Base-by-base conservation (phyloP, 352 stramenopile species). In the Discostella stelligera region DNA sequence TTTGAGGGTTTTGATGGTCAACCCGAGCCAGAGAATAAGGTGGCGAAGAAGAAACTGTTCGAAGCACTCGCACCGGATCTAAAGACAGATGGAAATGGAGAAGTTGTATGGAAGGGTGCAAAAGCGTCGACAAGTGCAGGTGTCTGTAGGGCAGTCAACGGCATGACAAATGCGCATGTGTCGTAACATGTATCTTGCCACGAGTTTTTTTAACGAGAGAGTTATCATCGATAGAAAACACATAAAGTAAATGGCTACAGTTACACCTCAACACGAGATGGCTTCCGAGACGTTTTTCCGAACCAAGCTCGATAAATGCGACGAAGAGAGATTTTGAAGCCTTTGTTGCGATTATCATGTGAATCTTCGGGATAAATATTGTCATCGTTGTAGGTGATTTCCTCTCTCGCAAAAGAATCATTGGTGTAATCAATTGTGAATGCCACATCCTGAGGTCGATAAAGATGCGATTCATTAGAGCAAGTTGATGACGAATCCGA, bases 11-110 rank as follows among this genome's bases (percentile, higher is more conserved):
- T 79, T 20, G 25, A 50, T 13, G 72, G 63, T 21, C 64, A 85
- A 79, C 72, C 88, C 9, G 86, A 87, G 44, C 76, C 86, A 0
- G 83, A 92, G 73, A 92, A 90, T 76, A 82, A 93, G 64, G 72
- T 96, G 20, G 77, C 87, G 10, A 96, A 96, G 82, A 96, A 96
- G 83, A 96, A 96, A 82, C 91, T 95, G 5, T 86, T 96, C 44
- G 87, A 95, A 58, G 80, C 77, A 46, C 71, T 94, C 14, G 83
- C 86, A 49, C 86, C 89, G 8, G 84, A 92, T 64, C 70, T 95
- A 0, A 84, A 80, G 41, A 93, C 89, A 0, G 77, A 95, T 79
- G 79, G 50, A 5, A 70, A 82, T 25, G 88, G 89, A 14, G 77
- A 85, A 21, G 79, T 83, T 11, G 69, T 68, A n/a, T 93, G 82